These are phyloP conservation scores for Syzygium malaccense DNA, from an alignment of 441 rosid genomes.

Conservation along the genomic window DNA sequence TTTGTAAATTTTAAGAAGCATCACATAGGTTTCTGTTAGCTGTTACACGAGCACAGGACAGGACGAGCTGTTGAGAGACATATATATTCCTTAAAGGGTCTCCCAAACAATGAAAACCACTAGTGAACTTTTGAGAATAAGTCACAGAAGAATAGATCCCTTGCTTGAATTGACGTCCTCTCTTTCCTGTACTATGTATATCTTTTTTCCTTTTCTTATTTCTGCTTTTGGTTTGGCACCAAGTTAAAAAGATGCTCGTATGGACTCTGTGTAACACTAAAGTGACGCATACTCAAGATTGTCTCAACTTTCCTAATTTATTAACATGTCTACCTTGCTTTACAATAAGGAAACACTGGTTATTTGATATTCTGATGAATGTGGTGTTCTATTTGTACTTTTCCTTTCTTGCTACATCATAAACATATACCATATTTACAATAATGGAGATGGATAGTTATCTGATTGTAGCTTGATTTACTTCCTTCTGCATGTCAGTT, in stretches of 20 bases:
- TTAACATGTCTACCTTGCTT: background rate
- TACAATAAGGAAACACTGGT: background rate
- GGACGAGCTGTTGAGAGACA: background rate
- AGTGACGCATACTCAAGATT: background rate
- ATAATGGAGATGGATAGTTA: background rate
- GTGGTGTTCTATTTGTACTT: background rate
- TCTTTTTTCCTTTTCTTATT: background rate
- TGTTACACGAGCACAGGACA: background rate
- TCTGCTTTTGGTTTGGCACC: background rate
- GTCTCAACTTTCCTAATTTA: background rate
- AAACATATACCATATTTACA: background rate
- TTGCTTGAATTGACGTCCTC: background rate
- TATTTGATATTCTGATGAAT: background rate
- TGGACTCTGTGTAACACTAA: background rate
- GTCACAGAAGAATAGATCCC: background rate
- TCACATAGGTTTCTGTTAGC: background rate
- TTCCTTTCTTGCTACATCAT: background rate
- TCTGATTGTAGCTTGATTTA: background rate
- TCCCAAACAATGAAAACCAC: background rate
- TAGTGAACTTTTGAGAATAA: background rate
- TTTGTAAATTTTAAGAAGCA: background rate
- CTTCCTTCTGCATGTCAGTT: background rate
- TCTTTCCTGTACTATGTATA: background rate
- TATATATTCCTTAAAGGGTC: background rate
- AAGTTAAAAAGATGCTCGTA: background rate